Percentiles rank a stretch among this genome's conserved stretches.
These are phyloP conservation scores for Rhytidiadelphus loreus DNA, from an alignment of 225 moss, liverwort and hornwort species.

Conservation along the genomic window DNA sequence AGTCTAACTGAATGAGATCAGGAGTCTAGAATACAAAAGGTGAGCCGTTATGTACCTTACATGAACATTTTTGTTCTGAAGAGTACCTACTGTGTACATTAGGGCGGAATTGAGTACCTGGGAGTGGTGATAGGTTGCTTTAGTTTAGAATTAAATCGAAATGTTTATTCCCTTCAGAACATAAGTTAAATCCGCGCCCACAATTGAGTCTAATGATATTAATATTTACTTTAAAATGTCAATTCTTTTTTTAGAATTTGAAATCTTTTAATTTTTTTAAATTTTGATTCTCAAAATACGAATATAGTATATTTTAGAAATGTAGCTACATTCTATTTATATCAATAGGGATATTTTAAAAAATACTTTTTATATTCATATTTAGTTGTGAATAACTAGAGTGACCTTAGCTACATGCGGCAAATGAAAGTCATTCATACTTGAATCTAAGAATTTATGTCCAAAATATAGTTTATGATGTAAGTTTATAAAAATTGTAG, in stretches of 20 bases:
- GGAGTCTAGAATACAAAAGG: background rate
- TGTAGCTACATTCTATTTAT: background rate
- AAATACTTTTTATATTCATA: background rate
- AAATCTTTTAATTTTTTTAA: background rate
- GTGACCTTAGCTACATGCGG: background rate
- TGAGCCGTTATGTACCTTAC: fast-evolving
- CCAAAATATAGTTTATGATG: background rate
- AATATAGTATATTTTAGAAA: background rate
- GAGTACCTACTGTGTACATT: background rate
- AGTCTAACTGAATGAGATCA: background rate
- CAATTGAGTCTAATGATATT: background rate
- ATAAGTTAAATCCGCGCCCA: background rate
- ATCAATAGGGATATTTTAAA: background rate
- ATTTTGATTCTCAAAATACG: background rate
- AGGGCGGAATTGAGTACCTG: no score
- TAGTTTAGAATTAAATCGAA: background rate
- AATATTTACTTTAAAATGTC: no score
- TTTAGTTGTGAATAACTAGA: background rate
- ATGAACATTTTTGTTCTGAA: background rate
- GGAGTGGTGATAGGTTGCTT: background rate
- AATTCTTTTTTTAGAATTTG: background rate
- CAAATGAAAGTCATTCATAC: background rate
- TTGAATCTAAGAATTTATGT: background rate
- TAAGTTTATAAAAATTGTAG: background rate
- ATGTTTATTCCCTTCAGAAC: background rate